Conservation (phyloP, 164 flowering plant genomes). For the Protea cynaroides region DNA sequence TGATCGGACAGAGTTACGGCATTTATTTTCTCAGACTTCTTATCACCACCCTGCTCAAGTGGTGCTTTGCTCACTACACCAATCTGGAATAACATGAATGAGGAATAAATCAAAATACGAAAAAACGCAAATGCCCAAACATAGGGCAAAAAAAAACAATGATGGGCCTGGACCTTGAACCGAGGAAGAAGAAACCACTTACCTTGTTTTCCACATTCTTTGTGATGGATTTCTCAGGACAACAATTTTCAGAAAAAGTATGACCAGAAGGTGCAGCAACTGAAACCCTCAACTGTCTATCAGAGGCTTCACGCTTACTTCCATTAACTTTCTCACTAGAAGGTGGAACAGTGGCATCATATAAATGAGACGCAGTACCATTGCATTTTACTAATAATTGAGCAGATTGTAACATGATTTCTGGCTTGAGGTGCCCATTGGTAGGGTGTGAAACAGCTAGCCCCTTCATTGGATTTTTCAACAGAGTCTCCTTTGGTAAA, state of each 20-base stretch:
- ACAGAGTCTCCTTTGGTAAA: conserved; percentile 5
- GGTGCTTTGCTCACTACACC: conserved; percentile 9
- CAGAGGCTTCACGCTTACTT: conserved; percentile 7
- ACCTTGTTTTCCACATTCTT: conserved; percentile 22
- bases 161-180: neutral
- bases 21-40: conserved; percentile 1
- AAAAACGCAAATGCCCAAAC: neutral
- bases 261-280: conserved; percentile 2
- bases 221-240: conserved; percentile 3
- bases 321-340: conserved; percentile 6
- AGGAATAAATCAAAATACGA: neutral
- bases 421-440: neutral
- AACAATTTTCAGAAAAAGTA: conserved; percentile 6
- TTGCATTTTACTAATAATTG: conserved; percentile 3
- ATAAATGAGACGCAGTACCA: conserved; percentile 4
- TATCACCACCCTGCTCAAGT: conserved; percentile 3
- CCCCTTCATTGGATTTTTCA: conserved; percentile 11
- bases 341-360: conserved; percentile 1
- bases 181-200: conserved; percentile 1
- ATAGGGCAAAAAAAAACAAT: neutral
- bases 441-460: conserved; percentile 4
- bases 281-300: conserved; percentile 9
- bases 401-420: conserved; percentile 9
- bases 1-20: conserved; percentile 6
- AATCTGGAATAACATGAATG: conserved; percentile 14